These are phyloP conservation scores for Dianthus caryophyllus DNA, from an alignment of 148 eudicot genomes.

Conservation along the genomic window DNA sequence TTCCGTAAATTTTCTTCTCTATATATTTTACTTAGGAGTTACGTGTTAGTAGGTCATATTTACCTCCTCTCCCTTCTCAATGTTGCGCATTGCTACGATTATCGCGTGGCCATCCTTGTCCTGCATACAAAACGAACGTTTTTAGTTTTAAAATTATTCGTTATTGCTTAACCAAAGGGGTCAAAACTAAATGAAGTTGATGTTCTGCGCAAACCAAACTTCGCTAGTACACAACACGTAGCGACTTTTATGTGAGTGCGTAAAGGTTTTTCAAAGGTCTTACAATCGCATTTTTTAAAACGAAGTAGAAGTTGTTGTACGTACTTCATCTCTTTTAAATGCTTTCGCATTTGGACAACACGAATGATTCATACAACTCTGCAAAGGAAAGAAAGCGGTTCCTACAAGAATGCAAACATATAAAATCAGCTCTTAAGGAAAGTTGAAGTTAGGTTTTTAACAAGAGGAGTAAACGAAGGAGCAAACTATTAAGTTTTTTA, in stretches of 20 bases:
- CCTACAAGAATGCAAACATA: constrained; percentile 38
- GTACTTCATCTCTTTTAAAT: constrained; percentile 91
- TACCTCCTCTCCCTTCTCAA: constrained; percentile 26
- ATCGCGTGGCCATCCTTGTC: constrained; percentile 88
- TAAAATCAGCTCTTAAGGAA: neutral
- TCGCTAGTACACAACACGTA: no score
- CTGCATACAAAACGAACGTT: constrained; percentile 29
- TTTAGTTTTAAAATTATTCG: no score
- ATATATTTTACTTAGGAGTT: neutral
- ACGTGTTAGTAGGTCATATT: no score
- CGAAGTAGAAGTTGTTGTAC: neutral
- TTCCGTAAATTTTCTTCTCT: neutral
- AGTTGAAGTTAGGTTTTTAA: neutral
- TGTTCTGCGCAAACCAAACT: no score
- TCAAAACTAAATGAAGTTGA: no score
- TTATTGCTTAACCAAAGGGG: no score
- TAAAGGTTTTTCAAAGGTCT: no score
- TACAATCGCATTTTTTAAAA: neutral
- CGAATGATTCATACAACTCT: constrained; percentile 97
- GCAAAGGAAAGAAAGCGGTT: constrained; percentile 88
- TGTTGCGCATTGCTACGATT: constrained; percentile 55
- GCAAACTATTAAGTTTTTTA: neutral
- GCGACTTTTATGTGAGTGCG: no score
- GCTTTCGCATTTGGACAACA: constrained; percentile 93
- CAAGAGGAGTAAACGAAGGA: neutral